These are phyloP conservation scores for Coprinopsis strossmayeri DNA, from an alignment of 768 basidiomycete species.

Conservation along the genomic window DNA sequence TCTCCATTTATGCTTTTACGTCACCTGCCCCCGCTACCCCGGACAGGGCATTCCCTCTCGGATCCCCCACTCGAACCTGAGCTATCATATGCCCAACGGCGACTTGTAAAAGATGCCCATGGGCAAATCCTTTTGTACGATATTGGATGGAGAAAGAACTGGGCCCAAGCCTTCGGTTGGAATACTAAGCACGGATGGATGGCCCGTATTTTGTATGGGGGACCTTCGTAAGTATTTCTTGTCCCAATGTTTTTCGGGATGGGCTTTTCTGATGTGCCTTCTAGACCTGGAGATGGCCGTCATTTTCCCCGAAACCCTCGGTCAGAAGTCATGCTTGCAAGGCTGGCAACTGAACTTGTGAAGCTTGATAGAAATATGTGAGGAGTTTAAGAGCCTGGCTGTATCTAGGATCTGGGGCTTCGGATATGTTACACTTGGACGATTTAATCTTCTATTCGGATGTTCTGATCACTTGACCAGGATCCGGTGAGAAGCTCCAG, in stretches of 20 bases:
- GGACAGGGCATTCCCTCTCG: slow-evolving; percentile 44
- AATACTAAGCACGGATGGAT: slow-evolving; percentile 45
- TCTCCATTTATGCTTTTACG: slow-evolving; percentile 71
- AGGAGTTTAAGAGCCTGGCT: too few species aligned
- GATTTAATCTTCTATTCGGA: too few species aligned
- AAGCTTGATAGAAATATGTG: slow-evolving; percentile 45
- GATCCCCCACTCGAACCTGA: slow-evolving; percentile 70
- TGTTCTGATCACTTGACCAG: too few species aligned
- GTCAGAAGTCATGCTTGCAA: slow-evolving; percentile 59
- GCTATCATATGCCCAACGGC: slow-evolving; percentile 57
- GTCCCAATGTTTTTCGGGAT: background rate
- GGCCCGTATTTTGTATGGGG: slow-evolving; percentile 51
- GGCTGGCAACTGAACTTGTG: slow-evolving; percentile 56
- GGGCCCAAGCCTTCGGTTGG: slow-evolving; percentile 64
- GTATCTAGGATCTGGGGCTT: too few species aligned
- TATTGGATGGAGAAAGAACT: slow-evolving; percentile 67
- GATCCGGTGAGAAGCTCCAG: too few species aligned
- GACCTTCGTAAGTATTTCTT: slow-evolving; percentile 53
- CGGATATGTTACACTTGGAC: too few species aligned
- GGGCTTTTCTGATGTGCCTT: background rate
- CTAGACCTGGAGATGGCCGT: slow-evolving; percentile 59
- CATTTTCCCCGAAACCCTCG: slow-evolving; percentile 63
- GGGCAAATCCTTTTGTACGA: slow-evolving; percentile 59
- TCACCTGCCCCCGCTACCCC: slow-evolving; percentile 58
- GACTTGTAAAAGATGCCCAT: slow-evolving; percentile 60